A percentile compares a stretch with the other conserved stretches of the same genome.
Evolutionary conservation across 2,329 filamentous ascomycete genomes (phyloP).

Genomic region (Didymella pomorum): DNA sequence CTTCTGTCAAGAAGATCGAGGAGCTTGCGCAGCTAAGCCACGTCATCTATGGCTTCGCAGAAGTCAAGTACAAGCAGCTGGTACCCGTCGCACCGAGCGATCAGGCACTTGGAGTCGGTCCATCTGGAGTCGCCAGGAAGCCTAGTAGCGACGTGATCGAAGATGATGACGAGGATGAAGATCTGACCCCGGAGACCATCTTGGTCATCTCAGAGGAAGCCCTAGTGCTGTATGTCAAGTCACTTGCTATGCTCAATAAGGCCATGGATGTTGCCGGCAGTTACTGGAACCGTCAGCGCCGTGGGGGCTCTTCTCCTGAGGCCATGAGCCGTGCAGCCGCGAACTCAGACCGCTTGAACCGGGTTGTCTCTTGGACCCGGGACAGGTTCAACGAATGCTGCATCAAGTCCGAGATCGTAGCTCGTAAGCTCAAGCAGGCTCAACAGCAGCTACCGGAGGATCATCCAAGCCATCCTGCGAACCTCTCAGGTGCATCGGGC

Average conservation of each 20-base stretch:
- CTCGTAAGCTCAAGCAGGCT: conserved; percentile 83
- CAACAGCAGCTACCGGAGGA: conserved; percentile 84
- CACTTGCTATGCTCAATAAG: conserved; percentile 85
- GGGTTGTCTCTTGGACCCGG: conserved; percentile 94
- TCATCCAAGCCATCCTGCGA: conserved; percentile 85
- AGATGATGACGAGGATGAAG: conserved; percentile 61
- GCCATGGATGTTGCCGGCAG: conserved; percentile 93
- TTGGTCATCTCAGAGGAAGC: conserved; percentile 92
- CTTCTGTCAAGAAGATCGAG: conserved; percentile 82
- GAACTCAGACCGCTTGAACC: conserved; percentile 79
- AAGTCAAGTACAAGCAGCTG: conserved; percentile 98
- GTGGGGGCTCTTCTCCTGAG: conserved; percentile 61
- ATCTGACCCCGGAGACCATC: conserved; percentile 84
- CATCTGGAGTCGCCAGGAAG: conserved; percentile 57
- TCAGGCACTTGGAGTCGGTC: conserved; percentile 68
- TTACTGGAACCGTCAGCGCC: conserved; percentile 88
- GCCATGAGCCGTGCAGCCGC: conserved; percentile 50
- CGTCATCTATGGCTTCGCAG: conserved; percentile 95
- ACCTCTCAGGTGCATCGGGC: conserved; percentile 69
- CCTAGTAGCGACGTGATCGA: conserved; percentile 59
- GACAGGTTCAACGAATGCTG: conserved; percentile 95
- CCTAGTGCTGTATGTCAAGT: conserved; percentile 94
- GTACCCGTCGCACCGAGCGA: conserved; percentile 82
- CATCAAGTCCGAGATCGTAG: conserved; percentile 95
- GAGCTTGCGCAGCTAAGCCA: conserved; percentile 92